Conservation (phyloP, 2,329 filamentous ascomycete species). For the Ceratocystis lukuohia region DNA sequence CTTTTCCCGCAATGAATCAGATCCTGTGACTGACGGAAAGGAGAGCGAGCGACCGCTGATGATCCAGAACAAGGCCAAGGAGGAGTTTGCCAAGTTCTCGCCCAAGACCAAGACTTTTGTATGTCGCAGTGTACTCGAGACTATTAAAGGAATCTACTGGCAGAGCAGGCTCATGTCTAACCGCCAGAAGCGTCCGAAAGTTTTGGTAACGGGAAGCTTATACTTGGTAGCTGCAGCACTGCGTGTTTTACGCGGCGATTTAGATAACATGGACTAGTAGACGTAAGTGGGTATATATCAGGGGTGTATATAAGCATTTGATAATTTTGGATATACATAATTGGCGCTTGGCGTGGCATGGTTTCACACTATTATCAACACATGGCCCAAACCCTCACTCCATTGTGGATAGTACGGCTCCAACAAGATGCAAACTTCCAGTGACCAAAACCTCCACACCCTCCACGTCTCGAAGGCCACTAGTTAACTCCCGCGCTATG, state of each 20-base stretch:
- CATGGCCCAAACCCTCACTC: conserved; percentile 32
- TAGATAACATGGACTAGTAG: conserved; percentile 13
- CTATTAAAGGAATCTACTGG: conserved; percentile 44
- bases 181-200: conserved; percentile 36
- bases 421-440: conserved; percentile 50
- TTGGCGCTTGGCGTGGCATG: background rate
- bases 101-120: conserved; percentile 34
- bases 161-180: conserved; percentile 25
- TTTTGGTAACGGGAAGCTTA: conserved; percentile 69
- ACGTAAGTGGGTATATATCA: background rate
- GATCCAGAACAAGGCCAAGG: conserved; percentile 55
- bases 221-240: conserved; percentile 72
- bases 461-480: conserved; percentile 25
- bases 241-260: conserved; percentile 15
- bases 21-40: conserved; percentile 23
- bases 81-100: conserved; percentile 45
- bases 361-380: background rate
- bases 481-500: conserved; percentile 30
- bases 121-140: conserved; percentile 57
- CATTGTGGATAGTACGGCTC: conserved; percentile 38
- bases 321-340: background rate
- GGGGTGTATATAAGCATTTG: background rate
- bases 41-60: conserved; percentile 32
- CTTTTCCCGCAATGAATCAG: conserved; percentile 59
- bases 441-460: conserved; percentile 41